Percentiles rank a stretch among this genome's conserved stretches.
Evolutionary conservation across 805 yeast species (phyloP).

Genomic region (Citeromyces matritensis): DNA sequence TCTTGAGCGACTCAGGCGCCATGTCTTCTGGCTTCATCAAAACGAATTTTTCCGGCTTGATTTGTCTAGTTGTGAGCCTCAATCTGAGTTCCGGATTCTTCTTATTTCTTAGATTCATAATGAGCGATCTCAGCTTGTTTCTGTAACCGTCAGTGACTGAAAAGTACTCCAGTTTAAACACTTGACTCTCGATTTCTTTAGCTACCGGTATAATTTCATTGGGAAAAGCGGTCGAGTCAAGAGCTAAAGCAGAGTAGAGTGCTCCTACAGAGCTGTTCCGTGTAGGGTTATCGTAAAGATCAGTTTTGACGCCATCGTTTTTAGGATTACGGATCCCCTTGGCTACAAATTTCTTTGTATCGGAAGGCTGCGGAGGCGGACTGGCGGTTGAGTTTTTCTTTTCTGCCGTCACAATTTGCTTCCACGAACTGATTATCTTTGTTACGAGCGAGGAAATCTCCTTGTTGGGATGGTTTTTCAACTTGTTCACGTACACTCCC

Average conservation of each 20-base stretch:
- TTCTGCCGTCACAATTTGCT: conserved; percentile 67
- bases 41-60: conserved; percentile 51
- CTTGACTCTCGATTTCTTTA: conserved; percentile 59
- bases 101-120: conserved; percentile 77
- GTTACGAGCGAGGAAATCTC: conserved; percentile 66
- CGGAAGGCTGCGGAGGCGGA: conserved; percentile 3
- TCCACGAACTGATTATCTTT: conserved; percentile 78
- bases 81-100: conserved; percentile 76
- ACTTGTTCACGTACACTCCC: conserved; percentile 92
- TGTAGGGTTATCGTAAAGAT: conserved; percentile 57
- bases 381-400: conserved; percentile 19
- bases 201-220: conserved; percentile 45
- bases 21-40: conserved; percentile 85
- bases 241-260: conserved; percentile 77
- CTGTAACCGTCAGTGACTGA: conserved; percentile 50
- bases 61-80: conserved; percentile 50
- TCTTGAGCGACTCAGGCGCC: conserved; percentile 85
- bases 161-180: conserved; percentile 44
- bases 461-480: conserved; percentile 48
- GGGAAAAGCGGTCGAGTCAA: conserved; percentile 45
- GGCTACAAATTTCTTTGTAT: conserved; percentile 21
- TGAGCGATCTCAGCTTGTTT: conserved; percentile 73
- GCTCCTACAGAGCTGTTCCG: conserved; percentile 79
- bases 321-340: conserved; percentile 60
- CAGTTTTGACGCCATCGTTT: conserved; percentile 65